Base-by-base conservation (phyloP, 176 grass and related monocot species). In the Saccharum officinarum region DNA sequence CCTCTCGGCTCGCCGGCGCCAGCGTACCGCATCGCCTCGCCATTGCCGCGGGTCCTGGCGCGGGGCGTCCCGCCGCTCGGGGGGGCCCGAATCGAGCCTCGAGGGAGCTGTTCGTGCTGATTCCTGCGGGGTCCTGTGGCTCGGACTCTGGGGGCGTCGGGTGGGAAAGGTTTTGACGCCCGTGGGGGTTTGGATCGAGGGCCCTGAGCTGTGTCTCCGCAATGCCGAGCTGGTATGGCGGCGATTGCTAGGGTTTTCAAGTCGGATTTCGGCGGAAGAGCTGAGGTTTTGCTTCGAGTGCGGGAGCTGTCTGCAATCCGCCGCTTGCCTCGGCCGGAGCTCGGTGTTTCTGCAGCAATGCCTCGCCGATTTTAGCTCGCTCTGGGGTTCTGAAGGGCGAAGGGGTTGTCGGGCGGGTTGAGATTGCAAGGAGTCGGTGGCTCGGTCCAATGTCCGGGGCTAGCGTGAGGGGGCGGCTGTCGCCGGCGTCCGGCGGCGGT, bases 161-260 rank as follows among this genome's bases (percentile, higher is more conserved):
- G 37, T 36, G 61, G 39, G 47, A 49, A 65, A 37, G 67, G 28
- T 68, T 47, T 57, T 65, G 15, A 31, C 59, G 7, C 67, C n/a
- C 31, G 46, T 13, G 60, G 46, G 30, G 46, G 38, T 87, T 62
- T 90, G 76, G 88, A 82, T 90, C 84, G 80, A 69, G 47, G 59
- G 16, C 28, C 23, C 37, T 60, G 16, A 46, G 67, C 47, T 75
- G 38, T 4, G 54, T 8, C 10, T 60, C 28, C 44, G 67, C 88
- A 90, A 86, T 90, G 88, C 73, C 37, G 74, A 28, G 28, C 22
- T 17, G 67, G 33, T 26, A 10, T 39, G 75, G 39, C 66, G 30
- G 50, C 49, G 69, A 75, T 69, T 87, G 62, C 31, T 91, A 91
- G 89, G 76, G 84, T 87, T 91, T 87, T 33, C n/a, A 3, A 22